Conservation (phyloP, 2,329 filamentous ascomycete genomes). For the Stachybotrys elegans region DNA sequence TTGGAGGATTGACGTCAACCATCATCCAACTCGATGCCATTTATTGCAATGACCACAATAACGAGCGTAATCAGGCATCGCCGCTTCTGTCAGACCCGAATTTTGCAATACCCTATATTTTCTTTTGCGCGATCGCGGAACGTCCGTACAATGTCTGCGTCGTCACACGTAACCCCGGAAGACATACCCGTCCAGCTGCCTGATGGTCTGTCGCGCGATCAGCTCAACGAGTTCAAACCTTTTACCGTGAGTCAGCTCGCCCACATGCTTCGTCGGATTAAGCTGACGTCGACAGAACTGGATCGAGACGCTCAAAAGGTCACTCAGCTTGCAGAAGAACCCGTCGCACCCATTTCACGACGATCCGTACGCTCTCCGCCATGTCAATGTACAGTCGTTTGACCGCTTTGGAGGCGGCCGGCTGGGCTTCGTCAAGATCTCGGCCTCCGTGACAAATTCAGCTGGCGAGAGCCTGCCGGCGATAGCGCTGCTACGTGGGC, state of each 20-base stretch:
- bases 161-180: too few species aligned
- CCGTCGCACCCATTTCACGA: conserved; percentile 46
- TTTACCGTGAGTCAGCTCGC: conserved; percentile 45
- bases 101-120: too few species aligned
- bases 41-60: too few species aligned
- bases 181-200: conserved; percentile 38
- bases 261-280: too few species aligned
- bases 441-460: conserved; percentile 40
- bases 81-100: too few species aligned
- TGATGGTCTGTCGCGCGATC: conserved; percentile 35
- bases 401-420: conserved; percentile 43
- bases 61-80: too few species aligned
- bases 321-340: conserved; percentile 39
- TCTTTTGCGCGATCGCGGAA: too few species aligned
- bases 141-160: too few species aligned
- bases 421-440: conserved; percentile 54
- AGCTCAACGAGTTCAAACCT: conserved; percentile 42
- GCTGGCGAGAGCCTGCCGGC: conserved; percentile 47
- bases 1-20: too few species aligned
- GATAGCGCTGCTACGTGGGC: conserved; percentile 51
- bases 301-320: conserved; percentile 40
- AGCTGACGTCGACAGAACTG: conserved; percentile 42
- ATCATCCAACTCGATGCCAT: too few species aligned
- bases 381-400: conserved; percentile 47
- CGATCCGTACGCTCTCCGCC: conserved; percentile 47